phyloP scores from a whole-genome alignment of 257 asterid species.

The Sherardia arvensis region DNA sequence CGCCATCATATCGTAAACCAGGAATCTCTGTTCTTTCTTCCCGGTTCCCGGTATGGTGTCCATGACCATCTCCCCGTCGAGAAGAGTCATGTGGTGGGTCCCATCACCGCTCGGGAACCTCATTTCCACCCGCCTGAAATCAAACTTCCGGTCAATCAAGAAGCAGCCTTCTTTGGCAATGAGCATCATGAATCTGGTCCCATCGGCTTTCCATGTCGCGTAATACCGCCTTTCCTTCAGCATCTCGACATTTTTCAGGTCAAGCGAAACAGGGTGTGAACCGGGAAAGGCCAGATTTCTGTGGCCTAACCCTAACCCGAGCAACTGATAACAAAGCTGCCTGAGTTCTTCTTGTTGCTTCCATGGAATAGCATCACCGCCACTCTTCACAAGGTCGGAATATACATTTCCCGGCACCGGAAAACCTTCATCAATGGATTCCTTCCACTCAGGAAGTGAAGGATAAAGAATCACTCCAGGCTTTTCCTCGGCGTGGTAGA shows the following conservation, averaged over 20 bases:
- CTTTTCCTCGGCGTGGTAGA: conserved; percentile 75
- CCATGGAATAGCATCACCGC: conserved; percentile 65
- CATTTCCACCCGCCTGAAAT: conserved; percentile 91
- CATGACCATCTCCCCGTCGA: conserved; percentile 96
- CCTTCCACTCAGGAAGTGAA: conserved; percentile 48
- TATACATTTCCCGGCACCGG: conserved; percentile 58
- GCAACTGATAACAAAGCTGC: conserved; percentile 62
- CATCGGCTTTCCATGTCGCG: conserved; percentile 99
- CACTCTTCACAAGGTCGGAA: not conserved
- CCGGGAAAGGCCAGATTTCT: conserved; percentile 72
- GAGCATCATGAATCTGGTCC: conserved; percentile 97
- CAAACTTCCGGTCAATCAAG: conserved; percentile 75
- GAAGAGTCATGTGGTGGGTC: conserved; percentile 84
- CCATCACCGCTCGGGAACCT: conserved; percentile 74
- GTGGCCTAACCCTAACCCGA: conserved; percentile 72
- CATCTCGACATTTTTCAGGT: conserved; percentile 88
- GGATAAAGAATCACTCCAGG: conserved; percentile 12
- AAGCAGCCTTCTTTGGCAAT: conserved; percentile 92
- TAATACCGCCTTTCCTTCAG: conserved; percentile 75
- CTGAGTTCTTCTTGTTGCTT: conserved; percentile 66
- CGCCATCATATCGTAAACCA: conserved; percentile 96
- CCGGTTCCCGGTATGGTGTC: conserved; percentile 76
- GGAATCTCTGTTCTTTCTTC: conserved; percentile 80
- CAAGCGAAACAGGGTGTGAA: conserved; percentile 94
- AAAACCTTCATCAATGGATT: conserved; percentile 58